Percentiles rank a stretch among this genome's conserved stretches.
These are phyloP conservation scores for Starmerella potacharoeniae DNA, from an alignment of 805 yeast species.

Conservation along the genomic window DNA sequence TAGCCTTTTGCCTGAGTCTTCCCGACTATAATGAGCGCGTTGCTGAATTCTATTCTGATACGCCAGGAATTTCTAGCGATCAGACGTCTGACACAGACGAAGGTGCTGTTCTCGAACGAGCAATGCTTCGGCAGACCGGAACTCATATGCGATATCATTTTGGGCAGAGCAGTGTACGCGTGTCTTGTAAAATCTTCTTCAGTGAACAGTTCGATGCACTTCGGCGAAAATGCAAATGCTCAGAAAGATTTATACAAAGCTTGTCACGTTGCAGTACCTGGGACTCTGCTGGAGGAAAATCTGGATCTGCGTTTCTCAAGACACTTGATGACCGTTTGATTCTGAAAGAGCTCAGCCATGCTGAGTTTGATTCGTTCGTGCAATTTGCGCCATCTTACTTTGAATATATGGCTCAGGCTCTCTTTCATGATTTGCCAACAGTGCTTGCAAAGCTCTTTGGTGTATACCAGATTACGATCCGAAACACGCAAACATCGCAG, in stretches of 20 bases:
- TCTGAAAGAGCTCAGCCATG: slow-evolving; percentile 74
- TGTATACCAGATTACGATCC: slow-evolving; percentile 83
- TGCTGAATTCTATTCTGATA: slow-evolving; percentile 28
- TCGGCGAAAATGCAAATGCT: slow-evolving; percentile 68
- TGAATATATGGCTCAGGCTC: slow-evolving; percentile 88
- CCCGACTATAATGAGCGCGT: slow-evolving; percentile 67
- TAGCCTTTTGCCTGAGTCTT: slow-evolving; percentile 83
- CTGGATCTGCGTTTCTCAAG: slow-evolving; percentile 87
- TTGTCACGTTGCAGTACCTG: slow-evolving; percentile 87
- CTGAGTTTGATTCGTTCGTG: slow-evolving; percentile 86
- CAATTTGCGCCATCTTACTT: slow-evolving; percentile 94
- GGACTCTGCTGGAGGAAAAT: slow-evolving; percentile 94
- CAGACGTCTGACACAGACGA: slow-evolving; percentile 7
- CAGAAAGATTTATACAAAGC: slow-evolving; percentile 70
- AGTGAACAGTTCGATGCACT: slow-evolving; percentile 96
- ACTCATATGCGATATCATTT: slow-evolving; percentile 88
- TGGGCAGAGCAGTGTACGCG: slow-evolving; percentile 67
- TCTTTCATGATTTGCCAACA: slow-evolving; percentile 89
- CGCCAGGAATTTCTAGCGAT: slow-evolving; percentile 7
- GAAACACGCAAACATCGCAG: slow-evolving; percentile 62
- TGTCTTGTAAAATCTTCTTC: slow-evolving; percentile 88
- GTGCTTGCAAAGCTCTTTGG: slow-evolving; percentile 93
- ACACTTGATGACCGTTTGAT: slow-evolving; percentile 84
- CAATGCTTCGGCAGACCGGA: slow-evolving; percentile 71
- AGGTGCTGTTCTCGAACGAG: slow-evolving; percentile 40